Conservation (phyloP, 2,329 filamentous ascomycete species). For the Cordyceps javanica region DNA sequence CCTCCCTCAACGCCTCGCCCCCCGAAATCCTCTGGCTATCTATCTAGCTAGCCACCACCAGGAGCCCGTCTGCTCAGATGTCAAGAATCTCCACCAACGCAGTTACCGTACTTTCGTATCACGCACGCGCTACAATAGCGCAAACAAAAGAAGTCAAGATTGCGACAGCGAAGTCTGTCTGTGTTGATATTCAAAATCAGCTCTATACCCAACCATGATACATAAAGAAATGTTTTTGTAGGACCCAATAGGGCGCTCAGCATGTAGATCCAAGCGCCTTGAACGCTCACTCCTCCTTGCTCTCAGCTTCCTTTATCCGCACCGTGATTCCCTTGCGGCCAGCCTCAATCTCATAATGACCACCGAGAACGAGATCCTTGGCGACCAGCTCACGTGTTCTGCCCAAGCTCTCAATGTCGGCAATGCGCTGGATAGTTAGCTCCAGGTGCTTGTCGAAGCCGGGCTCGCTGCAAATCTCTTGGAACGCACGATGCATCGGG, state of each 20-base stretch:
- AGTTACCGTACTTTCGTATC: too few relatives aligned
- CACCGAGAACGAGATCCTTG: conserved; percentile 84
- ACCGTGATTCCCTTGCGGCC: conserved; percentile 35
- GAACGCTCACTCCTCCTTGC: conserved; percentile 29
- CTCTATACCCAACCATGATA: neutral
- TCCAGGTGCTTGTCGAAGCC: conserved; percentile 81
- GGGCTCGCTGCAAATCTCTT: conserved; percentile 67
- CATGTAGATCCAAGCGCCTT: neutral
- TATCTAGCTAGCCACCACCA: too few relatives aligned
- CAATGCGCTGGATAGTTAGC: conserved; percentile 75
- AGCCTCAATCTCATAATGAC: conserved; percentile 63
- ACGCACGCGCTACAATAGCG: too few relatives aligned
- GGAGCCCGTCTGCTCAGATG: too few relatives aligned
- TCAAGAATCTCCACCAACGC: too few relatives aligned
- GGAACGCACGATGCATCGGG: conserved; percentile 91
- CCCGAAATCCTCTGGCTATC: too few relatives aligned
- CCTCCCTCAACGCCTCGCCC: too few relatives aligned
- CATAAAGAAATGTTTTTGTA: neutral
- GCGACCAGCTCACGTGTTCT: conserved; percentile 92
- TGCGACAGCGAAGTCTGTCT: neutral
- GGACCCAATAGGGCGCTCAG: neutral
- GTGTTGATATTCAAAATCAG: neutral
- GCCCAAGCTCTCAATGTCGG: conserved; percentile 88
- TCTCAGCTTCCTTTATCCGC: conserved; percentile 31
- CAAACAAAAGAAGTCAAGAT: neutral